These are phyloP conservation scores for Trichoderma brevicompactum DNA, from an alignment of 2,329 filamentous ascomycete genomes.

Conservation along the genomic window DNA sequence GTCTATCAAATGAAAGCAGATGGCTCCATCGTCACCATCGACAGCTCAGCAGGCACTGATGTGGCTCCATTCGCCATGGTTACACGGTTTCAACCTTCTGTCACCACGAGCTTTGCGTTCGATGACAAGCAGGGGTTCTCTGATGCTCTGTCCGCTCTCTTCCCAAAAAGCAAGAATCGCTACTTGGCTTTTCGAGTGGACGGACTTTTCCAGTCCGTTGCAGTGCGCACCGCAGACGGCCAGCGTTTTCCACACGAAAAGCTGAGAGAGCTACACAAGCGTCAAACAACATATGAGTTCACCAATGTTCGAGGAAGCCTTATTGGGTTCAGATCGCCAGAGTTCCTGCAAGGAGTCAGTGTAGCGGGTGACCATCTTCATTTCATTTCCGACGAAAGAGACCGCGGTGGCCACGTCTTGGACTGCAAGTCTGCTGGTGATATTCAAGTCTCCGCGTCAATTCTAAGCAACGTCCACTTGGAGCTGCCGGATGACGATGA, in stretches of 20 bases:
- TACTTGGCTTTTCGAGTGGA: conserved; percentile 7
- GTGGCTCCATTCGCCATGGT: conserved; percentile 17
- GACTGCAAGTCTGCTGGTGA: not conserved
- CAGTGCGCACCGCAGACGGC: conserved; percentile 7
- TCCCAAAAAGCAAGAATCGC: conserved; percentile 19
- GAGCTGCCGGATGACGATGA: conserved; percentile 7
- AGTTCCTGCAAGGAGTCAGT: conserved; percentile 19
- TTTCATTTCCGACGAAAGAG: conserved; percentile 18
- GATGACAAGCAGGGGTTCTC: conserved; percentile 11
- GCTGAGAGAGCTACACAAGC: conserved; percentile 10
- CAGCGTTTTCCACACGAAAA: conserved; percentile 5
- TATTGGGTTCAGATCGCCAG: conserved; percentile 14
- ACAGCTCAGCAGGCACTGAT: not conserved
- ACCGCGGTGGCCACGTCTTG: conserved; percentile 5
- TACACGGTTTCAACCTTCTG: conserved; percentile 1
- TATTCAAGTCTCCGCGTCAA: not conserved
- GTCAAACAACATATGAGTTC: conserved; percentile 14
- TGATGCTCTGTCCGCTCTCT: not conserved
- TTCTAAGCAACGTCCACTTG: not conserved
- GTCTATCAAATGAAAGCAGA: conserved; percentile 23
- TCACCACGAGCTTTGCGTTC: not conserved
- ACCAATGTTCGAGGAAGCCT: conserved; percentile 7
- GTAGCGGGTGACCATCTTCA: conserved; percentile 21
- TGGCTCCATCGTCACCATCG: conserved; percentile 12
- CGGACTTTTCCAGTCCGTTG: not conserved